Evolutionary conservation across 1,284 basidiomycete species (phyloP), one percentile per base, ranked within the genome.

Genomic region (Laetiporus sulphureus): DNA sequence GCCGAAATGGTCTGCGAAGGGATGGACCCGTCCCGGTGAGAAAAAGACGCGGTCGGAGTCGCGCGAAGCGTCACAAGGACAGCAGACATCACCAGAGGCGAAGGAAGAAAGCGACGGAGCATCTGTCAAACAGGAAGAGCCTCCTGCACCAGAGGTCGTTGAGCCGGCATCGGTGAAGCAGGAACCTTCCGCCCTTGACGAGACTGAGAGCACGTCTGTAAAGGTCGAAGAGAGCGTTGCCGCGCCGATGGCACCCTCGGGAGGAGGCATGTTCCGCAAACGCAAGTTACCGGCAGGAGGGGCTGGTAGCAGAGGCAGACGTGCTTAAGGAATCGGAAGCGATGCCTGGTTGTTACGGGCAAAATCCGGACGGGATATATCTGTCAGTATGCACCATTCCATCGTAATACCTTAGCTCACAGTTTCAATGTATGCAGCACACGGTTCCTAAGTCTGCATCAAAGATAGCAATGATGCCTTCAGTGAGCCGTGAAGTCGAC

Each of bases 231-330:
- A 18, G 19, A 15, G 27, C 31, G 52, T 48, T 19, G 21, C 36
- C 18, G 44, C 49, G 22, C 30, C 40, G 0, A 36, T 22, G 4
- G 43, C 54, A 25, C 44, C 56, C 15, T 45, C 60, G 7, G 41
- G 49, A 11, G 59, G 59, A 5, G 56, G 61, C 44, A 41, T 72
- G 25, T 73, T 73, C 57, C 62, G 65, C 39, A 73, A 71, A 50
- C 67, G 71, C 5, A 71, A 67, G 44, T 50, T 59, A 13, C 65
- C 67, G 18, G 51, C 45, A 6, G 58, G 59, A 6, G 58, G 54
- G 13, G 51, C 54, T 19, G 60, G 58, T 37, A 54, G 54, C 40
- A 54, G 63, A 19, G 62, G 58, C n/a, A 56, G 55, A 36, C 46
- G 56, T 20, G 45, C 51, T 23, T 55, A 40, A 41, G 1, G 32